Evolutionary conservation across 768 basidiomycete species (phyloP).

Genomic region (Auriculariales sp.): DNA sequence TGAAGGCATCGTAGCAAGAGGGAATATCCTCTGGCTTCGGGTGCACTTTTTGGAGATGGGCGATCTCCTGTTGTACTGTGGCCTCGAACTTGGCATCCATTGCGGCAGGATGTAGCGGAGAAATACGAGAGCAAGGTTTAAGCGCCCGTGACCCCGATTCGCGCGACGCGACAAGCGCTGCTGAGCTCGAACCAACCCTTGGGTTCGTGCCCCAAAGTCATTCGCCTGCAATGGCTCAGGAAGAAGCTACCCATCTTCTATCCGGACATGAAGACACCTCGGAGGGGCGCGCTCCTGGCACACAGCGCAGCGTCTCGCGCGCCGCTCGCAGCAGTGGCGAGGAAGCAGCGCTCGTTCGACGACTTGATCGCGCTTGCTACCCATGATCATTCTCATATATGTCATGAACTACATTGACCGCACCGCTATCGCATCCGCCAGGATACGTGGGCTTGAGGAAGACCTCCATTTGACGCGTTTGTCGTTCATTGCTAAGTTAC

Average conservation of each 20-base stretch:
- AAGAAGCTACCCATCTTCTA: no score
- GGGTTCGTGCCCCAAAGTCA: no score
- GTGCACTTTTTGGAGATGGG: conserved; percentile 46
- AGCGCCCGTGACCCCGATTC: no score
- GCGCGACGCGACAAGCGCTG: no score
- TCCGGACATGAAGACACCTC: no score
- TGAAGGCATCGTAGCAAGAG: conserved; percentile 62
- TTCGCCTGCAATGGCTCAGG: no score
- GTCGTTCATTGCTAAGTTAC: neutral
- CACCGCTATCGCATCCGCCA: conserved; percentile 18
- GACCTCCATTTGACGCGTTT: conserved; percentile 23
- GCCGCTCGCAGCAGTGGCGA: no score
- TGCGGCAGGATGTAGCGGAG: no score
- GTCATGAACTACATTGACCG: conserved; percentile 55
- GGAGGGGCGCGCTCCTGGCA: no score
- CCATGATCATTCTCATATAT: conserved; percentile 41
- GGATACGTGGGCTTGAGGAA: conserved; percentile 23
- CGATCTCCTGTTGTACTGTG: conserved; percentile 52
- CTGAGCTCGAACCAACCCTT: no score
- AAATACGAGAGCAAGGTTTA: no score
- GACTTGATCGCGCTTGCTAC: conserved; percentile 42
- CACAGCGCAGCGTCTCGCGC: no score
- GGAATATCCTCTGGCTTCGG: conserved; percentile 72
- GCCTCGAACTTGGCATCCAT: conserved; percentile 37
- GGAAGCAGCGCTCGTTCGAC: conserved; percentile 32